phyloP scores from a whole-genome alignment of 1,284 basidiomycete species.

The Ustilago shanxiensis region DNA sequence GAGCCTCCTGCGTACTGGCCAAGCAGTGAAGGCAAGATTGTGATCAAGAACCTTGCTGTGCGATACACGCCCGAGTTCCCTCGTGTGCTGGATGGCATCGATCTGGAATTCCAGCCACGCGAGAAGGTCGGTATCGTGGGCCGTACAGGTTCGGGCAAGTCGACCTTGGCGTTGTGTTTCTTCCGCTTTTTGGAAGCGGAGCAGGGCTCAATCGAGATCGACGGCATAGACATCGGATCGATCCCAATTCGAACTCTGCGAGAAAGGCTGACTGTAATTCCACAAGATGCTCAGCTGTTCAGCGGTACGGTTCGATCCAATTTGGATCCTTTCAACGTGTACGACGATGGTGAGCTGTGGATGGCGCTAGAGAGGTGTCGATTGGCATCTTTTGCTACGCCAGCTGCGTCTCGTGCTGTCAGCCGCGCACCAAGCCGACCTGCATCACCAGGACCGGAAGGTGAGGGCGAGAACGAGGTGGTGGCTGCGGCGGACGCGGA shows the following conservation, averaged over 20 bases:
- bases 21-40: conserved; percentile 62
- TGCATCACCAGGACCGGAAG: conserved; percentile 35
- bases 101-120: conserved; percentile 64
- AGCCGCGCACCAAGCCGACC: conserved; percentile 53
- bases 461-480: conserved; percentile 13
- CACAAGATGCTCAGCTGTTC: conserved; percentile 78
- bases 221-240: conserved; percentile 86
- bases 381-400: conserved; percentile 64
- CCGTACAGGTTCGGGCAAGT: conserved; percentile 87
- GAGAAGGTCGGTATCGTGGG: conserved; percentile 70
- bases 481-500: conserved; percentile 24
- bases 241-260: conserved; percentile 90
- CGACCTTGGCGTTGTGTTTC: conserved; percentile 89
- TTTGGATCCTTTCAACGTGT: conserved; percentile 77
- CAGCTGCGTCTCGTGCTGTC: conserved; percentile 40
- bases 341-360: conserved; percentile 78
- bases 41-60: conserved; percentile 65
- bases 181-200: conserved; percentile 93
- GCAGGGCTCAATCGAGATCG: conserved; percentile 83
- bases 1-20: conserved; percentile 70
- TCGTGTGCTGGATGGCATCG: conserved; percentile 62
- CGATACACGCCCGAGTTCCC: conserved; percentile 69
- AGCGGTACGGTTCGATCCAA: conserved; percentile 68
- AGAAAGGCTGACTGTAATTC: conserved; percentile 86
- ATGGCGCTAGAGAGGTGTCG: conserved; percentile 73